A percentile compares a stretch with the other conserved stretches of the same genome.
Evolutionary conservation across 768 basidiomycete species (phyloP).

Genomic region (Boletus pseudo-olivaceus): DNA sequence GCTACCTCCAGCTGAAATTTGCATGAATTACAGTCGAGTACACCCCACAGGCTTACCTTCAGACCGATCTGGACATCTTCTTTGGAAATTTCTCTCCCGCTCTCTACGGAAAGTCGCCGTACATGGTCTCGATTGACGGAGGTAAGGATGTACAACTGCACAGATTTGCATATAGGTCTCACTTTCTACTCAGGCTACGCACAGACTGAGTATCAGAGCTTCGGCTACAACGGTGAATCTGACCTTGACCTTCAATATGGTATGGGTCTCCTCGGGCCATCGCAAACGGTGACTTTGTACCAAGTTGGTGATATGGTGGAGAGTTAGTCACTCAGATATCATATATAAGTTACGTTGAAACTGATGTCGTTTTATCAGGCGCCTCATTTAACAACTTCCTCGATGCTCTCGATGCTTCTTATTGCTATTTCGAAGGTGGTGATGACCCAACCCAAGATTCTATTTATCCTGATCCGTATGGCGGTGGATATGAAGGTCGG

Average conservation of each 20-base stretch:
- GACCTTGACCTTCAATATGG: constrained; percentile 32
- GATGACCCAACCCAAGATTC: constrained; percentile 28
- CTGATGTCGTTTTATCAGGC: constrained; percentile 7
- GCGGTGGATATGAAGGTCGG: constrained; percentile 22
- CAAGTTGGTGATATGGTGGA: constrained; percentile 30
- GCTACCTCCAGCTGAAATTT: not conserved
- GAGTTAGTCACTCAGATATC: constrained; percentile 10
- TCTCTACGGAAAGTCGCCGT: constrained; percentile 23
- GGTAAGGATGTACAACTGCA: constrained; percentile 9
- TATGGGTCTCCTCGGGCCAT: constrained; percentile 23
- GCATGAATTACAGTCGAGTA: constrained; percentile 24
- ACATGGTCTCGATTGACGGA: constrained; percentile 32
- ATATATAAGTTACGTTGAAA: not conserved
- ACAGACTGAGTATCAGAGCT: constrained; percentile 25
- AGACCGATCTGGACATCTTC: constrained; percentile 29
- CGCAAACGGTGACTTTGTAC: constrained; percentile 28
- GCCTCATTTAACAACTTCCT: constrained; percentile 33
- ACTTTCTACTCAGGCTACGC: constrained; percentile 20
- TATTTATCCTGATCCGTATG: constrained; percentile 24
- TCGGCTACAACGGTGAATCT: constrained; percentile 30
- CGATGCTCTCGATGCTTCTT: constrained; percentile 34
- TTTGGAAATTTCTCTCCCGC: constrained; percentile 25
- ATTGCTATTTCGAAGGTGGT: constrained; percentile 24
- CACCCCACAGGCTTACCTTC: constrained; percentile 32
- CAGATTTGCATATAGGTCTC: not conserved